phyloP scores from a whole-genome alignment of 1,284 basidiomycete species.

The Leccinum ambiguum region DNA sequence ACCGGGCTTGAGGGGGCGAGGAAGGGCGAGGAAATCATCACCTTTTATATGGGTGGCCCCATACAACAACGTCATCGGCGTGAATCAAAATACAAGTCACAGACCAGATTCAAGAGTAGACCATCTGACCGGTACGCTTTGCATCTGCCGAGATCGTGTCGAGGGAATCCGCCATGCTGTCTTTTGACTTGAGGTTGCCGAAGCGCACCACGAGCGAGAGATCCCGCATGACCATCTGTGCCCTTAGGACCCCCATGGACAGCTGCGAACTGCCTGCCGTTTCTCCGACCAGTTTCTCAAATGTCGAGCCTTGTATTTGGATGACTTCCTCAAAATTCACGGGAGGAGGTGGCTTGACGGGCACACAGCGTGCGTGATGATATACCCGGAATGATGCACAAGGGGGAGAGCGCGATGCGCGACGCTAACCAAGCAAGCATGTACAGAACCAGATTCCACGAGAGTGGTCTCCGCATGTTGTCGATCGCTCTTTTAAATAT shows the following conservation, averaged over 20 bases:
- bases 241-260: conserved; percentile 66
- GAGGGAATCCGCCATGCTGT: conserved; percentile 53
- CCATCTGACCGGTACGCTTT: conserved; percentile 38
- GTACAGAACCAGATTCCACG: conserved; percentile 51
- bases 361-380: conserved; percentile 44
- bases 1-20: conserved; percentile 9
- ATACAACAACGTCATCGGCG: conserved; percentile 6
- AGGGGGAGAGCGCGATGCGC: conserved; percentile 48
- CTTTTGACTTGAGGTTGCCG: conserved; percentile 58
- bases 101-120: conserved; percentile 9
- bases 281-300: conserved; percentile 61
- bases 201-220: conserved; percentile 57
- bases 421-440: conserved; percentile 45
- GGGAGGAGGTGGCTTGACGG: conserved; percentile 13
- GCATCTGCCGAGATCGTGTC: conserved; percentile 57
- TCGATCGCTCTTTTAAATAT: conserved; percentile 45
- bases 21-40: neutral
- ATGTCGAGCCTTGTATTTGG: conserved; percentile 55
- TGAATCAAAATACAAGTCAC: conserved; percentile 13
- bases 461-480: conserved; percentile 55
- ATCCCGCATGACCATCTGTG: conserved; percentile 72
- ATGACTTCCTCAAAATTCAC: conserved; percentile 62
- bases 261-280: conserved; percentile 54
- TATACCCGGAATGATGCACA: conserved; percentile 62
- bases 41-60: conserved; percentile 16